These are phyloP conservation scores for Rhynchospora breviuscula DNA, from an alignment of 176 grass and related monocot genomes.

Conservation along the genomic window DNA sequence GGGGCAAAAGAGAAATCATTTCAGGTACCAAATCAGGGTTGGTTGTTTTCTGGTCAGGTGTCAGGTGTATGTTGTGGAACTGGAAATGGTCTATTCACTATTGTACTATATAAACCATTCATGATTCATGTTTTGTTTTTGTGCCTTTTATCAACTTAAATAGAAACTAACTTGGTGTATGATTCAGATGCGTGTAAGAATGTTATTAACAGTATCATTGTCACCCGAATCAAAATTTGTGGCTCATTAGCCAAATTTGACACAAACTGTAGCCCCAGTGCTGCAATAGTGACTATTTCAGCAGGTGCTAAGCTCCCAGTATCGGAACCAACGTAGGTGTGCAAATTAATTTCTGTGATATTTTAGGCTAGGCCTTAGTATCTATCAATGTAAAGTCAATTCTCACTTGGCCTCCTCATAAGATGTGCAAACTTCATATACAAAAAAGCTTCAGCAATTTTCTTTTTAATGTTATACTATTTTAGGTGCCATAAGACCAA, in stretches of 20 bases:
- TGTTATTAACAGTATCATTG: neutral
- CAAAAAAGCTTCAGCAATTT: constrained; percentile 5
- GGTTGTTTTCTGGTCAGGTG: neutral
- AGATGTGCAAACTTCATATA: constrained; percentile 1
- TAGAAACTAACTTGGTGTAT: neutral
- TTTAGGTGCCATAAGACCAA: constrained; percentile 63
- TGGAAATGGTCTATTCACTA: neutral
- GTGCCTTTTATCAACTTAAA: neutral
- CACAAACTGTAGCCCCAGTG: neutral
- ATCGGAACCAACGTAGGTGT: neutral
- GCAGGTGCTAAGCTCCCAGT: no score
- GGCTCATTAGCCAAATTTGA: neutral
- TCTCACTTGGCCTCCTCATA: neutral
- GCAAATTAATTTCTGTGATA: neutral
- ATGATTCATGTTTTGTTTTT: neutral
- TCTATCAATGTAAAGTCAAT: neutral
- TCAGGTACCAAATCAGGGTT: constrained; percentile 43
- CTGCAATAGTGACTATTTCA: neutral
- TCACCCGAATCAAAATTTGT: neutral
- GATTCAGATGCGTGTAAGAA: no score
- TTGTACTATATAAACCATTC: neutral
- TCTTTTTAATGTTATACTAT: constrained; percentile 15
- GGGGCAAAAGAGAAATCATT: constrained; percentile 75
- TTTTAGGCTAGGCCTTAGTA: neutral
- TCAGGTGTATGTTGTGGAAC: neutral